A percentile compares a stretch with the other conserved stretches of the same genome.
phyloP scores from a whole-genome alignment of 805 yeast species.

The Cyberlindnera sargentensis region DNA sequence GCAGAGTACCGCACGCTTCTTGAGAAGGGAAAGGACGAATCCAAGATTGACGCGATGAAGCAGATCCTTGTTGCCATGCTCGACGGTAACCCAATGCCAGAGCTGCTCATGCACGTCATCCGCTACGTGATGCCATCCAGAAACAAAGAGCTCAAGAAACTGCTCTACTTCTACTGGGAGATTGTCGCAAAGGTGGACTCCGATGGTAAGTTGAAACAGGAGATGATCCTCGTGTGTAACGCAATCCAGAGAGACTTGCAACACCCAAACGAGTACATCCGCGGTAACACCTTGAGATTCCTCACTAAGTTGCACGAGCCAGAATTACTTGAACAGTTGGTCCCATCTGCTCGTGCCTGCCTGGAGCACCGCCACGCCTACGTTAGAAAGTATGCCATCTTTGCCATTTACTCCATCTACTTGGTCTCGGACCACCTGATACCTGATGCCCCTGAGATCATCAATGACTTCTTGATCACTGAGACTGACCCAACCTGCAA shows the following conservation, averaged over 20 bases:
- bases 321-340: constrained; percentile 90
- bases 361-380: constrained; percentile 96
- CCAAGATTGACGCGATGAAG: constrained; percentile 86
- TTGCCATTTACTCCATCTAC: constrained; percentile 80
- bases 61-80: constrained; percentile 78
- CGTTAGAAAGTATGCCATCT: constrained; percentile 94
- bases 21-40: constrained; percentile 86
- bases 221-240: constrained; percentile 97
- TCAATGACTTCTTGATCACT: constrained; percentile 61
- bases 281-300: constrained; percentile 93
- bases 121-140: constrained; percentile 96
- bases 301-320: constrained; percentile 86
- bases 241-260: constrained; percentile 96
- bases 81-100: constrained; percentile 90
- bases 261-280: constrained; percentile 94
- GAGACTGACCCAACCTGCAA: constrained; percentile 93
- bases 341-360: constrained; percentile 86
- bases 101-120: constrained; percentile 90
- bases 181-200: constrained; percentile 87
- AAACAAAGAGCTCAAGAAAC: constrained; percentile 83
- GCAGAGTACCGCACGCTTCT: constrained; percentile 70
- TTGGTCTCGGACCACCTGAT: constrained; percentile 78
- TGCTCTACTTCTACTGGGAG: constrained; percentile 95
- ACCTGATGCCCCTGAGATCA: constrained; percentile 92
- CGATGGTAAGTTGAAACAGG: constrained; percentile 91